A percentile compares a stretch with the other conserved stretches of the same genome.
Conservation (phyloP, 306 rosid species). For the Purshia tridentata region DNA sequence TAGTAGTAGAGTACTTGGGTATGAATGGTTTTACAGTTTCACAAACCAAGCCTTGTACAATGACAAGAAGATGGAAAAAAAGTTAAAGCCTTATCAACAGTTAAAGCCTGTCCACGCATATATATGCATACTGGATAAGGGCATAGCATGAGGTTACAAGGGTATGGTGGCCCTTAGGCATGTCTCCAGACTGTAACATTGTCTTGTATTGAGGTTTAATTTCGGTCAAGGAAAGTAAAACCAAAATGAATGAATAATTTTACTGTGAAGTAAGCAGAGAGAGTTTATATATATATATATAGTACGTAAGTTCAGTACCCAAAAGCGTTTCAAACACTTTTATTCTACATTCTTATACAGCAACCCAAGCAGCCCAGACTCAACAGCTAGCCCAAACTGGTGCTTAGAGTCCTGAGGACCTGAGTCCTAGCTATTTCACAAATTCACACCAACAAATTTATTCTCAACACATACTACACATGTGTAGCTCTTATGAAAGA, state of each 20-base stretch:
- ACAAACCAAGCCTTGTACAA: slow-evolving; percentile 39
- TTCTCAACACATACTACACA: not conserved
- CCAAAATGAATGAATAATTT: too few species aligned
- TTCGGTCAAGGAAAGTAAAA: slow-evolving; percentile 10
- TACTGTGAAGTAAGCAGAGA: too few species aligned
- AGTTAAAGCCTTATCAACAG: slow-evolving; percentile 46
- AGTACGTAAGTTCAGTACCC: slow-evolving; percentile 1
- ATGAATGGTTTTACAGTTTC: slow-evolving; percentile 24
- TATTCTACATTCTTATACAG: not conserved
- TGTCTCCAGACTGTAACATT: slow-evolving; percentile 3
- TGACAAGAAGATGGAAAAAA: slow-evolving; percentile 46
- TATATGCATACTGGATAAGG: slow-evolving; percentile 18
- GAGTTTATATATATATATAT: not conserved
- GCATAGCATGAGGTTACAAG: not conserved
- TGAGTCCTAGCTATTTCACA: not conserved
- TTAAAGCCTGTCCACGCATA: slow-evolving; percentile 34
- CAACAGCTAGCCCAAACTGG: not conserved
- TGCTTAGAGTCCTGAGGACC: not conserved
- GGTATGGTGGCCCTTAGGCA: slow-evolving; percentile 13
- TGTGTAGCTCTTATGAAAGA: not conserved
- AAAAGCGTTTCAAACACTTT: slow-evolving; percentile 2
- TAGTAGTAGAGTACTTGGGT: not conserved
- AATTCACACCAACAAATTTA: slow-evolving; percentile 10
- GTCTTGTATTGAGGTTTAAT: not conserved
- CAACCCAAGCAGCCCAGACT: not conserved